Conservation (phyloP, 2,329 filamentous ascomycete genomes). For the Colletotrichum acutatum region DNA sequence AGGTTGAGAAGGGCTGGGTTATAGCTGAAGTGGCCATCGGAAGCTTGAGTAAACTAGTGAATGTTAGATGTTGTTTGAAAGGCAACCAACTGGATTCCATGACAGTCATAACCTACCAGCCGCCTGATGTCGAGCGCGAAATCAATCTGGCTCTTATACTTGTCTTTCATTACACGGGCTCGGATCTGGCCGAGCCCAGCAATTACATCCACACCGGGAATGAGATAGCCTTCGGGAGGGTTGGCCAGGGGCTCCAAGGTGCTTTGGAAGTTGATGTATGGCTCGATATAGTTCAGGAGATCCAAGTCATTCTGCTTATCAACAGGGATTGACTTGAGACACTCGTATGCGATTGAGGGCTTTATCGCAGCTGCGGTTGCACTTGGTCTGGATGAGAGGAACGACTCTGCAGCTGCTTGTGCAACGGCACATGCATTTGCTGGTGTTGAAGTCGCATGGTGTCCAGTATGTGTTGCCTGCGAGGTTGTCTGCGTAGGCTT, state of each 20-base stretch:
- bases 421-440: conserved; percentile 4
- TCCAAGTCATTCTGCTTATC: conserved; percentile 24
- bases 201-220: conserved; percentile 36
- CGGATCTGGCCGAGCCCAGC: conserved; percentile 34
- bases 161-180: conserved; percentile 28
- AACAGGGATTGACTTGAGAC: conserved; percentile 30
- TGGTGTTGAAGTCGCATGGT: background rate
- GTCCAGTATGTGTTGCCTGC: background rate
- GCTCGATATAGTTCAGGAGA: conserved; percentile 37
- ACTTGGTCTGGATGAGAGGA: background rate
- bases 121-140: conserved; percentile 32
- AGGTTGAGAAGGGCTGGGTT: conserved; percentile 29
- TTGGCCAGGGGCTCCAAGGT: conserved; percentile 34
- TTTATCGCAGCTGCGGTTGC: background rate
- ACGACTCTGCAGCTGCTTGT: conserved; percentile 5
- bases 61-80: background rate
- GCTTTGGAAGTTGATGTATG: conserved; percentile 35
- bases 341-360: conserved; percentile 28
- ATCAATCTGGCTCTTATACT: conserved; percentile 35
- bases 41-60: conserved; percentile 12
- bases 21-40: conserved; percentile 37
- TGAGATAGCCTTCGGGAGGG: conserved; percentile 36
- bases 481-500: background rate
- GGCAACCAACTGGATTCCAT: background rate
- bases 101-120: background rate